phyloP scores from a whole-genome alignment of 2,329 filamentous ascomycete genomes.

The Diaporthe sp. region DNA sequence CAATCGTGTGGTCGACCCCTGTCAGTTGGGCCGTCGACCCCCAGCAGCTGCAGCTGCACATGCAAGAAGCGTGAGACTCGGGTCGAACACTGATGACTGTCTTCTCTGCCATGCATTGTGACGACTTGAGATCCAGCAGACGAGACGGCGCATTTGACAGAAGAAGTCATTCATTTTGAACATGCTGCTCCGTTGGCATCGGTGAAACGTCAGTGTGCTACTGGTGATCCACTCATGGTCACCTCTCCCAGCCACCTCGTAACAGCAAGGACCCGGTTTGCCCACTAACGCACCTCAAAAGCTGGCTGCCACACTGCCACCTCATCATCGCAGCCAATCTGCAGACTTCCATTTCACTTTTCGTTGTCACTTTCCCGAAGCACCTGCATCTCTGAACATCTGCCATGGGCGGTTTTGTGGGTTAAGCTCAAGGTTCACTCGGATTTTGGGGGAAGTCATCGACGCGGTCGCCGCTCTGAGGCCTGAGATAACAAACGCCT shows the following conservation, averaged over 20 bases:
- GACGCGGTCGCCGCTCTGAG: neutral
- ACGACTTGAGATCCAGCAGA: neutral
- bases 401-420: neutral
- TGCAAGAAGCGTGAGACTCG: neutral
- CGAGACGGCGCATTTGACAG: neutral
- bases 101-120: neutral
- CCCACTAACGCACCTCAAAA: slow-evolving; percentile 22
- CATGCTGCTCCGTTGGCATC: neutral
- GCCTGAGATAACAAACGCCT: neutral
- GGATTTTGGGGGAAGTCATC: neutral
- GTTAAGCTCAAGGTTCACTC: neutral
- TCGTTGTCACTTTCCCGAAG: neutral
- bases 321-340: slow-evolving; percentile 21
- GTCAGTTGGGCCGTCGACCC: neutral
- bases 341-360: neutral
- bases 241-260: slow-evolving; percentile 28
- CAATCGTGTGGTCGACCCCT: neutral
- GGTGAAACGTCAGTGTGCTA: slow-evolving; percentile 28
- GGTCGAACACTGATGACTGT: neutral
- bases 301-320: slow-evolving; percentile 13
- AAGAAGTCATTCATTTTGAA: neutral
- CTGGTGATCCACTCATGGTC: slow-evolving; percentile 21
- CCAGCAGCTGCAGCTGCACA: neutral
- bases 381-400: neutral
- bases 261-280: slow-evolving; percentile 22